Evolutionary conservation across 2,329 filamentous ascomycete genomes (phyloP).

Genomic region (Aspergillus thermomutatus): DNA sequence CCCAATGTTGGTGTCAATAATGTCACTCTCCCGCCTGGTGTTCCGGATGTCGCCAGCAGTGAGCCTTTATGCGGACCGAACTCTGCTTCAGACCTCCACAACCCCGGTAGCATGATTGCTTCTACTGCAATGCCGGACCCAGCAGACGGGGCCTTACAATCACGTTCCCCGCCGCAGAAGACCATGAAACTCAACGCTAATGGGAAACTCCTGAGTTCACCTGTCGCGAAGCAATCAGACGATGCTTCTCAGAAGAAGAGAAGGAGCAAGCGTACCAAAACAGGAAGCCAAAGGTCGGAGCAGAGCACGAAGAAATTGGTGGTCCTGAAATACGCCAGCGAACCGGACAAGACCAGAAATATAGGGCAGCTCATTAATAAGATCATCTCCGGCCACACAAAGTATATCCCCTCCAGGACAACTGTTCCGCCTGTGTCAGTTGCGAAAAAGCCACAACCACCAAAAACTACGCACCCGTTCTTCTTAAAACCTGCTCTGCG

Average conservation of each 20-base stretch:
- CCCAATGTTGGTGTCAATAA: not conserved
- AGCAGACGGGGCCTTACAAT: conserved; percentile 19
- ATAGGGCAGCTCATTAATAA: conserved; percentile 61
- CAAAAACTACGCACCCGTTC: conserved; percentile 63
- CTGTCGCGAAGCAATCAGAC: conserved; percentile 20
- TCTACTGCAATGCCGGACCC: not conserved
- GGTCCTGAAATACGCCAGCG: conserved; percentile 58
- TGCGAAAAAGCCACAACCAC: conserved; percentile 21
- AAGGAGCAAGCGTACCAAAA: conserved; percentile 34
- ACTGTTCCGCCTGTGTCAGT: conserved; percentile 20
- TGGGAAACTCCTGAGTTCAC: conserved; percentile 42
- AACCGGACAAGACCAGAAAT: conserved; percentile 42
- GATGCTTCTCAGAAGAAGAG: conserved; percentile 16
- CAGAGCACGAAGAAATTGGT: conserved; percentile 41
- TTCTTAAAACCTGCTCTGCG: conserved; percentile 57
- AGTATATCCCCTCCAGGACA: conserved; percentile 21
- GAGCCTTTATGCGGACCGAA: not conserved
- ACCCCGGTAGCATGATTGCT: not conserved
- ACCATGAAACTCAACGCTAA: conserved; percentile 41
- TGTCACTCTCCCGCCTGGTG: no score
- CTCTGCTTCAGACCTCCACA: not conserved
- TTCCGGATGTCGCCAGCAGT: not conserved
- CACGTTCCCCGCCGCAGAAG: conserved; percentile 52
- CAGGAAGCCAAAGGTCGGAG: conserved; percentile 32
- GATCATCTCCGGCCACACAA: conserved; percentile 51